A percentile compares a stretch with the other conserved stretches of the same genome.
Conservation (phyloP, 1,284 basidiomycete species). For the Ganoderma sinense region DNA sequence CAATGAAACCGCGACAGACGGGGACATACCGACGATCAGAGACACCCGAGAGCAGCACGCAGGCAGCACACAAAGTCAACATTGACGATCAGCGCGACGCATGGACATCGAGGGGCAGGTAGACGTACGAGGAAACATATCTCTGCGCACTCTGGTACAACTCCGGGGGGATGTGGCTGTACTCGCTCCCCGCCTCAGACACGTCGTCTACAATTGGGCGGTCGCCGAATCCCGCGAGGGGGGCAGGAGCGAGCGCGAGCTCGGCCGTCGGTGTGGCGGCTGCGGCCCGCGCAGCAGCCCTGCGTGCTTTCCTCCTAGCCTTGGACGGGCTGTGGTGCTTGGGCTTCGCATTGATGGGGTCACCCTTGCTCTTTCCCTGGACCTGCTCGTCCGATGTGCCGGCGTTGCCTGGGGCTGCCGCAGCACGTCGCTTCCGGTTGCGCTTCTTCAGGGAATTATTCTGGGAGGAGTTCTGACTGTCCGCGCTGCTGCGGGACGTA, state of each 20-base stretch:
- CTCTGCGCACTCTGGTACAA: conserved; percentile 60
- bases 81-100: conserved; percentile 6
- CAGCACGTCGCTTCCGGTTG: conserved; percentile 27
- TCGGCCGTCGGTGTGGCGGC: conserved; percentile 7
- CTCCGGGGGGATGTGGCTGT: conserved; percentile 37
- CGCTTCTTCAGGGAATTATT: conserved; percentile 12
- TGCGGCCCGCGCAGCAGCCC: conserved; percentile 24
- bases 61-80: no score
- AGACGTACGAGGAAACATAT: conserved; percentile 47
- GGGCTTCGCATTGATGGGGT: conserved; percentile 6
- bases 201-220: conserved; percentile 60
- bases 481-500: neutral
- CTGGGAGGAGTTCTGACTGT: conserved; percentile 12
- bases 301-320: conserved; percentile 31
- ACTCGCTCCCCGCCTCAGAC: conserved; percentile 51
- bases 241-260: neutral
- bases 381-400: neutral
- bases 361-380: conserved; percentile 8
- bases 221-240: conserved; percentile 37
- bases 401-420: conserved; percentile 19
- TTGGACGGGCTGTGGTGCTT: conserved; percentile 25
- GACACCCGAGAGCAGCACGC: neutral
- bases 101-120: neutral
- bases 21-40: neutral
- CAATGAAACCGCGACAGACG: neutral